These are phyloP conservation scores for Phaffia tasmanica DNA, from an alignment of 768 basidiomycete genomes.

Conservation along the genomic window DNA sequence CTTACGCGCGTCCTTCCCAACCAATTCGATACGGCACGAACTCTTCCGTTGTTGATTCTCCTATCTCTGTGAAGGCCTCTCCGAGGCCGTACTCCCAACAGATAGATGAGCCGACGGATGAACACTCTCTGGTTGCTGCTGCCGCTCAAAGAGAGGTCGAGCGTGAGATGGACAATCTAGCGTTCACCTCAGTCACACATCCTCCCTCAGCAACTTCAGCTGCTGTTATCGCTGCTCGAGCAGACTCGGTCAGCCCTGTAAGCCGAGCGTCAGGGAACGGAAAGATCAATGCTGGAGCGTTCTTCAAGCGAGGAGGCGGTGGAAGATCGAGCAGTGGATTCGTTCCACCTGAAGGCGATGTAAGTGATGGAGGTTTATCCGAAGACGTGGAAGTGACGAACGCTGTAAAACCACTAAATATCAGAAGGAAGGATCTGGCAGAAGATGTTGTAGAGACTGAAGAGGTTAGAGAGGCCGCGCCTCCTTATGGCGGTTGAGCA, in stretches of 20 bases:
- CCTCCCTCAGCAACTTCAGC: neutral
- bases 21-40: neutral
- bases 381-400: no score
- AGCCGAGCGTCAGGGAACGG: neutral
- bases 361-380: no score
- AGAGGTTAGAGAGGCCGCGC: no score
- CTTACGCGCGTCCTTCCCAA: neutral
- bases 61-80: neutral
- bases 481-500: no score
- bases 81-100: neutral
- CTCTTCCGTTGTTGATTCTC: neutral
- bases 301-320: constrained; percentile 15
- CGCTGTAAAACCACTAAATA: no score
- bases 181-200: constrained; percentile 6
- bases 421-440: no score
- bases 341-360: no score
- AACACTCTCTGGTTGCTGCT: constrained; percentile 6
- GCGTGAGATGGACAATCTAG: constrained; percentile 23
- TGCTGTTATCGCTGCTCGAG: constrained; percentile 6
- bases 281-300: constrained; percentile 26
- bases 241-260: constrained; percentile 6
- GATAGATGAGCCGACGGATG: neutral
- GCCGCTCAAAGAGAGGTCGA: constrained; percentile 25
- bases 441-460: no score
- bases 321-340: neutral